Evolutionary conservation across 2,329 filamentous ascomycete genomes (phyloP).

Genomic region (Alternaria angustiovoidea): DNA sequence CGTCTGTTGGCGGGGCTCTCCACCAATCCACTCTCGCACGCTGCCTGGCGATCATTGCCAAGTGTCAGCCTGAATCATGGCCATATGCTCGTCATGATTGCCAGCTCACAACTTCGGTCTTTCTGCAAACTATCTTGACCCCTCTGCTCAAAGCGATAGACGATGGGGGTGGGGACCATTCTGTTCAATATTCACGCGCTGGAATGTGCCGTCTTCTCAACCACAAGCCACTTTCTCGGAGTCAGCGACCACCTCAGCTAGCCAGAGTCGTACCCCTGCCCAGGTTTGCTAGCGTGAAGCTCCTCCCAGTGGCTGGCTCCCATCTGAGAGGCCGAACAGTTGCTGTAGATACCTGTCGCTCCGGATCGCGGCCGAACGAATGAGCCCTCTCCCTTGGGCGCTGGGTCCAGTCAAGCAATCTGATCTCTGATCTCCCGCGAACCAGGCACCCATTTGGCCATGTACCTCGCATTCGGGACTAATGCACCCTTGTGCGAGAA

Average conservation of each 20-base stretch:
- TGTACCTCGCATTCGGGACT: constrained; percentile 5
- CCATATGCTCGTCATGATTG: constrained; percentile 1
- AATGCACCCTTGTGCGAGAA: constrained; percentile 3
- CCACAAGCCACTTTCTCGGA: neutral
- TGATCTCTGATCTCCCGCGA: constrained; percentile 1
- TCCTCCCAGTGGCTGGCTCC: constrained; percentile 14
- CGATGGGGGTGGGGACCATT: neutral
- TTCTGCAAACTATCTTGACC: neutral
- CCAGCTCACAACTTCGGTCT: neutral
- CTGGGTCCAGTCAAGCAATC: constrained; percentile 11
- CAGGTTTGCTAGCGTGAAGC: constrained; percentile 12
- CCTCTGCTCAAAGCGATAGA: neutral
- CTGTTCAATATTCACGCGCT: neutral
- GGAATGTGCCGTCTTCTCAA: neutral
- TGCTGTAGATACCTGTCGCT: constrained; percentile 9
- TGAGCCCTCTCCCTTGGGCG: constrained; percentile 3
- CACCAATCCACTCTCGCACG: constrained; percentile 21
- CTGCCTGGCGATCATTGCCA: constrained; percentile 23
- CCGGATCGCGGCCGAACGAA: constrained; percentile 13
- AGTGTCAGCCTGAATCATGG: constrained; percentile 16
- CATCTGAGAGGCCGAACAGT: constrained; percentile 3
- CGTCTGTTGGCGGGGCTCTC: constrained; percentile 9
- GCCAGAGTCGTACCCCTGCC: constrained; percentile 17
- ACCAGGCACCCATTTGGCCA: constrained; percentile 3
- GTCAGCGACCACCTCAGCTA: constrained; percentile 22